Conservation (phyloP, 345 rosid genomes). For the Lepidium sativum region DNA sequence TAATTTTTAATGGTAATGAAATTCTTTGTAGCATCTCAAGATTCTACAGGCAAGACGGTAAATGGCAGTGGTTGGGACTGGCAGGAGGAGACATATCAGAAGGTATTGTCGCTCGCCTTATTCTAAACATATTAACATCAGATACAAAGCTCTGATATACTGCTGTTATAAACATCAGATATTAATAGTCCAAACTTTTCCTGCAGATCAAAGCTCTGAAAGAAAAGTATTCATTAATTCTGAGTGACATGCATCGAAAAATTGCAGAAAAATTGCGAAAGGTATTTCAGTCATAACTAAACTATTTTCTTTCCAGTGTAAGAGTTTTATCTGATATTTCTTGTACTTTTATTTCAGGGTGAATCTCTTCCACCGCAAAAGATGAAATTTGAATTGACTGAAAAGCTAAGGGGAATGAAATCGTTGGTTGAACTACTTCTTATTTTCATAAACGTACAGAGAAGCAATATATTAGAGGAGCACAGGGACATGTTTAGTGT, state of each 20-base stretch:
- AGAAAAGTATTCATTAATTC: conserved; percentile 24
- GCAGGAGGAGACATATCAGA: conserved; percentile 80
- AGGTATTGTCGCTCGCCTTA: conserved; percentile 32
- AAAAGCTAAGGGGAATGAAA: conserved; percentile 22
- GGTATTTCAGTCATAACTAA: conserved; percentile 21
- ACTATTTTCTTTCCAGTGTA: not conserved
- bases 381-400: conserved; percentile 7
- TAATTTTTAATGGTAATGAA: not conserved
- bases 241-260: conserved; percentile 30
- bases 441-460: conserved; percentile 14
- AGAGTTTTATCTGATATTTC: not conserved
- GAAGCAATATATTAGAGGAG: conserved; percentile 14
- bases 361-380: conserved; percentile 28
- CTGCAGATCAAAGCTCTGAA: conserved; percentile 32
- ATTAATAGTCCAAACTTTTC: not conserved
- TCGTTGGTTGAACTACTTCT: conserved; percentile 16
- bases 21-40: conserved; percentile 45
- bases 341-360: conserved; percentile 12
- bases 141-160: not conserved
- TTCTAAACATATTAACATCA: not conserved
- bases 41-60: conserved; percentile 47
- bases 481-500: conserved; percentile 32
- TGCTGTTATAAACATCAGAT: not conserved
- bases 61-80: conserved; percentile 50
- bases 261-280: conserved; percentile 22